Base-by-base conservation (phyloP, 1,284 basidiomycete genomes). In the Uromyces viciae-fabae region DNA sequence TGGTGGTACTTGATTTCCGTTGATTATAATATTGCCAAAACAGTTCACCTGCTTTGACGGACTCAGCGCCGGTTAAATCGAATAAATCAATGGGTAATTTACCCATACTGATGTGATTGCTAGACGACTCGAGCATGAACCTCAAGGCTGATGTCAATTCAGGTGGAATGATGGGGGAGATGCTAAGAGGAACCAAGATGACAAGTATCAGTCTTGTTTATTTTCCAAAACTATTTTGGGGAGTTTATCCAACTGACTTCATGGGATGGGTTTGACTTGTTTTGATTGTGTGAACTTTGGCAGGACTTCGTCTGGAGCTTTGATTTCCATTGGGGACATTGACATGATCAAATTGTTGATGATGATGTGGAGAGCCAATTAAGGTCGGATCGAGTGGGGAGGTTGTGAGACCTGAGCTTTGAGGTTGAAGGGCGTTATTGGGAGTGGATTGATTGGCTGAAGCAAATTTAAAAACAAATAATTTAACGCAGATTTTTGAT, bases 241-340 rank as follows among this genome's bases (percentile, higher is more conserved):
- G 5, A 14, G 49, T 14, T 14, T 17, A 14, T 17, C 19, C 11
- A 1, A 40, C 60, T 46, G 38, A 76, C 75, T 76, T 76, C 75
- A 76, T 76, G 40, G 75, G 75, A 31, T 76, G 75, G 25, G 73
- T 58, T 75, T 75, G 73, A 43, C 52, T 58, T 15, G 73, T 75
- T 60, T 75, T 75, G 54, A 75, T 42, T 14, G 73, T 43, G 9
- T 71, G 72, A n/a, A 36, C 7, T 42, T 66, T 66, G 36, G 17
- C 62, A 36, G 43, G 43, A 42, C 22, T 3, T 19, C 25, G 62
- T 9, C 43, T 40, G 7, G 62, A 31, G 36, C 19, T 8, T 3
- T 19, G 19, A n/a, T 19, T 62, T 62, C 7, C 22, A 36, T 62
- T 66, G 62, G 62, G 28, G 11, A 17, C 33, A 40, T 7, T 31